phyloP scores from a whole-genome alignment of 176 grass and related monocot species.

The Tuctoria greenei region DNA sequence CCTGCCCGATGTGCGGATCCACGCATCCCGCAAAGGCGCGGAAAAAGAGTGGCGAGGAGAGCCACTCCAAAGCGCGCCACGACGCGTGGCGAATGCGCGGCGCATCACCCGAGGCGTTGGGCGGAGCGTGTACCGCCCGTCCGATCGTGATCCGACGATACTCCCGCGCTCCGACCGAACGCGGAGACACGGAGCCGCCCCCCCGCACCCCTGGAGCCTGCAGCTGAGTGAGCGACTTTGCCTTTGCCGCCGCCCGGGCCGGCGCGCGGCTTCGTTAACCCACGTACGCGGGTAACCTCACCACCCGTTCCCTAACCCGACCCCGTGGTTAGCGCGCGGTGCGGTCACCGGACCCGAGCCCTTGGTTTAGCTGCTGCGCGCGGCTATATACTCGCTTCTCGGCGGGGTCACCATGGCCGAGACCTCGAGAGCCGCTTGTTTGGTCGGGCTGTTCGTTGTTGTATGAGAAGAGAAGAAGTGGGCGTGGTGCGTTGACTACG shows the following conservation, averaged over 20 bases:
- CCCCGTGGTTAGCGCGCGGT: slow-evolving; percentile 25
- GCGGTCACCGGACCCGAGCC: slow-evolving; percentile 18
- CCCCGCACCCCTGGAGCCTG: slow-evolving; percentile 73
- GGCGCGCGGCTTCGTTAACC: slow-evolving; percentile 16
- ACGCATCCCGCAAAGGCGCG: slow-evolving; percentile 50
- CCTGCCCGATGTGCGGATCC: slow-evolving; percentile 49
- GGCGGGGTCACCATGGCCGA: not conserved
- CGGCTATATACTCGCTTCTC: slow-evolving; percentile 36
- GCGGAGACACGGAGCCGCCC: slow-evolving; percentile 97
- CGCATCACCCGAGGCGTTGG: slow-evolving; percentile 32
- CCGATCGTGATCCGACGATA: slow-evolving; percentile 37
- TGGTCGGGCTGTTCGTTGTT: not conserved
- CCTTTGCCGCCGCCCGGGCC: too few species aligned
- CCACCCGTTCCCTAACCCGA: slow-evolving; percentile 26
- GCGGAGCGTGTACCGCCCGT: not conserved
- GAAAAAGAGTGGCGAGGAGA: slow-evolving; percentile 34
- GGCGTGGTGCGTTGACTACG: too few species aligned
- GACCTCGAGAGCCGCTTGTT: not conserved
- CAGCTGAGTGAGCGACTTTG: not conserved
- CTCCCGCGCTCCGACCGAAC: slow-evolving; percentile 46
- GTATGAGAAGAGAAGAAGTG: slow-evolving; percentile 43
- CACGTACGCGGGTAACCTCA: slow-evolving; percentile 25
- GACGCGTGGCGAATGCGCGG: slow-evolving; percentile 53
- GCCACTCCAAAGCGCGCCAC: not conserved
- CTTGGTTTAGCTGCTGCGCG: not conserved